phyloP scores from a whole-genome alignment of 129 eudicot species.

The Logfia minima region DNA sequence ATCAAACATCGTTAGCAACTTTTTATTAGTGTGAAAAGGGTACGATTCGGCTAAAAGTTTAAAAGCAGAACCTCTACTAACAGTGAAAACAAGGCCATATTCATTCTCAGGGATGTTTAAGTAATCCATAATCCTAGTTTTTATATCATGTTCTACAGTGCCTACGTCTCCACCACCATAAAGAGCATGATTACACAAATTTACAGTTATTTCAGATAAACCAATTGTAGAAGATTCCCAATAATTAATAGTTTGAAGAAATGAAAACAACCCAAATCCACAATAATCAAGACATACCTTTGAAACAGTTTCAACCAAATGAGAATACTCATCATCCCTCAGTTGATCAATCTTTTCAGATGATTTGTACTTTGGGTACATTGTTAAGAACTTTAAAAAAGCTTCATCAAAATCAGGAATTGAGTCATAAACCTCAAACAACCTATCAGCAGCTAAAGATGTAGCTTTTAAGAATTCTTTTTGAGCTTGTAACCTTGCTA shows the following conservation, averaged over 20 bases:
- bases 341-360: constrained; percentile 51
- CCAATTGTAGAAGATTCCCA: constrained; percentile 58
- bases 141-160: constrained; percentile 52
- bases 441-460: constrained; percentile 46
- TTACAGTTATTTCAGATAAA: constrained; percentile 50
- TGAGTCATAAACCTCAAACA: constrained; percentile 34
- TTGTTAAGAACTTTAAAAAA: constrained; percentile 44
- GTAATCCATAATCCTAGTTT: constrained; percentile 57
- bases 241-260: constrained; percentile 48
- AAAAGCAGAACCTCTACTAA: constrained; percentile 59
- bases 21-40: constrained; percentile 52
- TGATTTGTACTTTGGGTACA: constrained; percentile 56
- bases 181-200: constrained; percentile 54
- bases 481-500: constrained; percentile 56
- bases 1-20: constrained; percentile 58
- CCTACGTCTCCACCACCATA: constrained; percentile 59
- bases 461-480: constrained; percentile 54
- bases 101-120: constrained; percentile 59
- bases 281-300: constrained; percentile 70
- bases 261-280: constrained; percentile 65
- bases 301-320: constrained; percentile 40
- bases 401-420: constrained; percentile 44
- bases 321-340: constrained; percentile 52
- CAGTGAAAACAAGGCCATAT: constrained; percentile 57
- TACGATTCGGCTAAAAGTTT: constrained; percentile 56